A percentile compares a stretch with the other conserved stretches of the same genome.
phyloP scores from a whole-genome alignment of 805 yeast genomes.

The Hanseniaspora hatyaiensis region DNA sequence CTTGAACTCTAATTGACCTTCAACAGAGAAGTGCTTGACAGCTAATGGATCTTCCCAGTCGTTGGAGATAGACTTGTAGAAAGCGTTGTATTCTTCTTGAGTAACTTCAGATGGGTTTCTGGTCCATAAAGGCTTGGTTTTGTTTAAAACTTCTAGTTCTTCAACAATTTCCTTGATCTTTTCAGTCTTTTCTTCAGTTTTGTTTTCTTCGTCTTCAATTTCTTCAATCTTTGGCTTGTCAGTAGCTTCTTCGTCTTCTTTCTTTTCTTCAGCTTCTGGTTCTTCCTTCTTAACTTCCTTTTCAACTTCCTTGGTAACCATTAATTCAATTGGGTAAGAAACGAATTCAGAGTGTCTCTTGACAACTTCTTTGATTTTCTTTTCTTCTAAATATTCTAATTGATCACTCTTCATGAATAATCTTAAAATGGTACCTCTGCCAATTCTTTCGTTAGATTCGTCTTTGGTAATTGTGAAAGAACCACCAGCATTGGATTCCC shows the following conservation, averaged over 20 bases:
- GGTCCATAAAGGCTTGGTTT: conserved; percentile 98
- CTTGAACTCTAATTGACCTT: conserved; percentile 98
- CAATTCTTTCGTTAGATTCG: conserved; percentile 68
- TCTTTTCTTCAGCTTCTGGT: conserved; percentile 34
- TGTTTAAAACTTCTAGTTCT: conserved; percentile 96
- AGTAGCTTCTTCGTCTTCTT: conserved; percentile 36
- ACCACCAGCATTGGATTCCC: conserved; percentile 99
- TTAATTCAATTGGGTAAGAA: conserved; percentile 95
- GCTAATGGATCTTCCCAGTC: conserved; percentile 99
- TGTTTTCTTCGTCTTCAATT: conserved; percentile 62
- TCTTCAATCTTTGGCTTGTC: conserved; percentile 64
- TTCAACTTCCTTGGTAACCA: conserved; percentile 97
- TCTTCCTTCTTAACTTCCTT: conserved; percentile 88
- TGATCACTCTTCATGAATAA: conserved; percentile 97
- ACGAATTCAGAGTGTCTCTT: conserved; percentile 99
- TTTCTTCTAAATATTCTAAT: conserved; percentile 97
- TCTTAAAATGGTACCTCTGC: conserved; percentile 93
- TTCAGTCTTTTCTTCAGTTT: conserved; percentile 67
- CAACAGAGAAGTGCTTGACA: conserved; percentile 98
- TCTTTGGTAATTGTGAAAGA: conserved; percentile 93
- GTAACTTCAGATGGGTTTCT: conserved; percentile 96
- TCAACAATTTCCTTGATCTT: conserved; percentile 85
- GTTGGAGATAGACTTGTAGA: conserved; percentile 97
- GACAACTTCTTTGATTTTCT: conserved; percentile 97
- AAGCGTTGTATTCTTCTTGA: conserved; percentile 96